Evolutionary conservation across 768 basidiomycete species (phyloP), one percentile per base, ranked within the genome.

Genomic region (Tremella mesenterica): DNA sequence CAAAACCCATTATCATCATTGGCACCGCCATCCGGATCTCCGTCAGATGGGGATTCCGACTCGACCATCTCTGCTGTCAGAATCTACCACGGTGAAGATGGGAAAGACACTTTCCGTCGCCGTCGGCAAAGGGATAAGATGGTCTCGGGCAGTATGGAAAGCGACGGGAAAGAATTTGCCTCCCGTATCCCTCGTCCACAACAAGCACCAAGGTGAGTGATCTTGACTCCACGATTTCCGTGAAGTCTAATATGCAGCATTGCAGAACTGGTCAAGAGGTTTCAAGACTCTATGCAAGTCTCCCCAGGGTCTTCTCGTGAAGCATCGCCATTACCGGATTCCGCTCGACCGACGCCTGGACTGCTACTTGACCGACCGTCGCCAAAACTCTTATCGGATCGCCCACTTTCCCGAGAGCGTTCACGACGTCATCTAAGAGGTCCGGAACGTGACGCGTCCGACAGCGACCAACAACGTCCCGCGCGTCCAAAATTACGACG

Each of bases 211-310:
- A 70, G 63, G 58, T 67, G 34, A 51, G 67, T 55, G 25, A 30
- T 53, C 16, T 10, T 41, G 30, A 39, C 9, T 48, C 18, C 8
- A 7, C 43, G 38, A 28, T 41, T 38, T 8, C 14, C 26, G 52
- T 5, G 1, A 12, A 51, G 4, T 41, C 12, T 4, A n/a, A n/a
- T n/a, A 3, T 2, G 14, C 38, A 71, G 70, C 36, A 89, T 95
- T 0, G 87, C 90, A 14, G 88, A 93, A 57, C 75, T 92, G 20
- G 86, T 92, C 14, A 85, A 81, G 34, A 64, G 68, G 13, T 72
- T 73, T 56, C 65, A 72, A 50, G 59, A 64, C 20, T 50, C 56
- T 8, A 41, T 41, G 38, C n/a, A 41, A 41, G n/a, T 23, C 8
- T 41, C 38, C n/a, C 38, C 38, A n/a, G n/a, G 38, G n/a, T 41